These are phyloP conservation scores for Tulasnella sp. DNA, from an alignment of 768 basidiomycete genomes.

Conservation along the genomic window DNA sequence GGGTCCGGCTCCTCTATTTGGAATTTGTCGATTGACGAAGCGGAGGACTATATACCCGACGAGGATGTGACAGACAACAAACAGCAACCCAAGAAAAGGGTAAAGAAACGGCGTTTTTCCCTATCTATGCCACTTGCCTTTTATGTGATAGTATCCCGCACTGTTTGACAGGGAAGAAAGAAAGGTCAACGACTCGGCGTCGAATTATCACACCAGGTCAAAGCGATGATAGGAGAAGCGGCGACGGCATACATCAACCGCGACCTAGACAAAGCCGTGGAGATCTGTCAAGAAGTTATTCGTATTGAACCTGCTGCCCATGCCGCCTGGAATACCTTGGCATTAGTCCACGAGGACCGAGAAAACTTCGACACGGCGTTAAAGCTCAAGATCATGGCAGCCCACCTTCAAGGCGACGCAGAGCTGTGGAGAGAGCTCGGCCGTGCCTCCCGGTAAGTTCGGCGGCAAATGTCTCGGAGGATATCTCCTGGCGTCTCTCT, in stretches of 20 bases:
- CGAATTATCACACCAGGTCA: slow-evolving; percentile 40
- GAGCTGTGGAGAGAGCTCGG: slow-evolving; percentile 88
- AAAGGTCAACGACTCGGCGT: slow-evolving; percentile 32
- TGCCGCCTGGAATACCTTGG: slow-evolving; percentile 83
- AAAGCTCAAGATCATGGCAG: slow-evolving; percentile 83
- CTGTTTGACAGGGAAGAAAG: slow-evolving; percentile 7
- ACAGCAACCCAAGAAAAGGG: slow-evolving; percentile 18
- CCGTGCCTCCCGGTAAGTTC: slow-evolving; percentile 61
- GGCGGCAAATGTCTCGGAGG: background rate
- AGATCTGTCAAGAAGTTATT: slow-evolving; percentile 86
- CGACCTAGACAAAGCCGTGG: slow-evolving; percentile 63
- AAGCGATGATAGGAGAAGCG: slow-evolving; percentile 68
- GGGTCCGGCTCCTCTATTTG: slow-evolving; percentile 57
- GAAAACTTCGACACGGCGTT: slow-evolving; percentile 66
- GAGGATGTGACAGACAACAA: slow-evolving; percentile 1
- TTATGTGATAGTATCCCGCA: background rate
- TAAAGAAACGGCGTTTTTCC: slow-evolving; percentile 6
- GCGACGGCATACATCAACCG: slow-evolving; percentile 81
- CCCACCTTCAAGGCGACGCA: slow-evolving; percentile 77
- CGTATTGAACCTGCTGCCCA: slow-evolving; percentile 84
- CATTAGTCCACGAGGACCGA: slow-evolving; percentile 74
- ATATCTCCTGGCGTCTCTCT: background rate
- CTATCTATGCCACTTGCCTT: background rate
- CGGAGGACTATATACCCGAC: slow-evolving; percentile 22
- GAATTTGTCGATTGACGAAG: slow-evolving; percentile 48